phyloP scores from a whole-genome alignment of 305 asterid genomes.

The Euphrasia arctica region DNA sequence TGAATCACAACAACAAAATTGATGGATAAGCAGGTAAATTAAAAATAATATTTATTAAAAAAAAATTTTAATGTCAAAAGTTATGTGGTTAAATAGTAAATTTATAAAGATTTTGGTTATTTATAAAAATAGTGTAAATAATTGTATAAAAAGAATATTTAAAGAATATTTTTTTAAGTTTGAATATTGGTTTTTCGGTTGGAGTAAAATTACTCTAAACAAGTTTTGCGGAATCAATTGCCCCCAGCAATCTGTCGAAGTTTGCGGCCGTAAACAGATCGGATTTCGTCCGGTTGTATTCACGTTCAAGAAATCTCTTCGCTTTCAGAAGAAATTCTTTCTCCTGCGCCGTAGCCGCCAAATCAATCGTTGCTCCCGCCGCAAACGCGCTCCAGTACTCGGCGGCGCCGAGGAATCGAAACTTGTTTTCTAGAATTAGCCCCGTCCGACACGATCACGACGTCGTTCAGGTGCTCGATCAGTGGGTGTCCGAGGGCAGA shows the following conservation, averaged over 20 bases:
- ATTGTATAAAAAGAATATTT: no score
- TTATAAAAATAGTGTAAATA: no score
- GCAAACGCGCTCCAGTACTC: conserved; percentile 29
- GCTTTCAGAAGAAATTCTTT: conserved; percentile 24
- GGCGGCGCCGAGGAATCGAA: conserved; percentile 35
- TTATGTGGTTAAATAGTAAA: no score
- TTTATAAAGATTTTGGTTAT: no score
- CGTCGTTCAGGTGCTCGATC: conserved; percentile 45
- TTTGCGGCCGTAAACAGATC: conserved; percentile 30
- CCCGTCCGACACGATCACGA: conserved; percentile 37
- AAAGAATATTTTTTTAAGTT: no score
- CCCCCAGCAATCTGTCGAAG: conserved; percentile 28
- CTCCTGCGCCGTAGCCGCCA: conserved; percentile 28
- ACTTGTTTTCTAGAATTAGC: conserved; percentile 55
- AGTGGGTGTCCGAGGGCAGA: conserved; percentile 63
- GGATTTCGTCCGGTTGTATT: conserved; percentile 11
- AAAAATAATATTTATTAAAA: no score
- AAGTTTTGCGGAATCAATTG: conserved; percentile 23
- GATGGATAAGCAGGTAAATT: no score
- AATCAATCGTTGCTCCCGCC: conserved; percentile 15
- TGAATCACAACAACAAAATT: no score
- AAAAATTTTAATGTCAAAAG: no score
- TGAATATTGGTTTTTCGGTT: no score
- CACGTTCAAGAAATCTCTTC: conserved; percentile 13
- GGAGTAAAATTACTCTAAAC: no score